phyloP scores from a whole-genome alignment of 2,329 filamentous ascomycete species.

The Claviceps sp. region DNA sequence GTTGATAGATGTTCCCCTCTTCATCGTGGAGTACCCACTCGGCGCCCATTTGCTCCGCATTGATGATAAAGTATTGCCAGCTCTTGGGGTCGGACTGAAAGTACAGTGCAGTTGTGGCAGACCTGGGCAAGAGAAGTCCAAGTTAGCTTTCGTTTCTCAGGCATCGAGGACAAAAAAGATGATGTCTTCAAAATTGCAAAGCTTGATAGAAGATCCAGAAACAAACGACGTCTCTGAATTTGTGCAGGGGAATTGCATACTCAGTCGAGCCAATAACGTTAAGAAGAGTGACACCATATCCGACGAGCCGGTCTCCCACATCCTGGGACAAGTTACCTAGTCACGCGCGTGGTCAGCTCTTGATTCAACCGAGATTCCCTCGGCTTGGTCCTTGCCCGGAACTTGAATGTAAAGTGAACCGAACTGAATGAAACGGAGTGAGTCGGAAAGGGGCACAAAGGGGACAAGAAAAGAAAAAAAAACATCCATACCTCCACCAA shows the following conservation, averaged over 20 bases:
- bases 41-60: conserved; percentile 26
- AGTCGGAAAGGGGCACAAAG: too few relatives aligned
- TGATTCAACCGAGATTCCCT: conserved; percentile 1
- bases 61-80: conserved; percentile 31
- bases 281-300: conserved; percentile 19
- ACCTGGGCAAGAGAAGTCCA: conserved; percentile 12
- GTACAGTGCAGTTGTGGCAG: conserved; percentile 20
- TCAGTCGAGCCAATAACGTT: conserved; percentile 31
- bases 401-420: too few relatives aligned
- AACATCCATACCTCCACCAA: conserved; percentile 23
- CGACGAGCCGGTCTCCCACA: conserved; percentile 24
- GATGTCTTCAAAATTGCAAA: too few relatives aligned
- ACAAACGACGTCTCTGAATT: too few relatives aligned
- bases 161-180: not conserved
- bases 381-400: too few relatives aligned
- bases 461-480: too few relatives aligned
- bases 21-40: conserved; percentile 21
- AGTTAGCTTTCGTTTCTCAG: not conserved
- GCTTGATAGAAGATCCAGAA: too few relatives aligned
- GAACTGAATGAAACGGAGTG: too few relatives aligned
- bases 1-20: conserved; percentile 10
- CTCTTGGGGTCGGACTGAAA: conserved; percentile 18
- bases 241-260: conserved; percentile 13
- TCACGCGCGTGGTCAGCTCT: not conserved
- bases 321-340: conserved; percentile 24